Conservation (phyloP, 495 filamentous ascomycete species). For the Neurospora cerealis region DNA sequence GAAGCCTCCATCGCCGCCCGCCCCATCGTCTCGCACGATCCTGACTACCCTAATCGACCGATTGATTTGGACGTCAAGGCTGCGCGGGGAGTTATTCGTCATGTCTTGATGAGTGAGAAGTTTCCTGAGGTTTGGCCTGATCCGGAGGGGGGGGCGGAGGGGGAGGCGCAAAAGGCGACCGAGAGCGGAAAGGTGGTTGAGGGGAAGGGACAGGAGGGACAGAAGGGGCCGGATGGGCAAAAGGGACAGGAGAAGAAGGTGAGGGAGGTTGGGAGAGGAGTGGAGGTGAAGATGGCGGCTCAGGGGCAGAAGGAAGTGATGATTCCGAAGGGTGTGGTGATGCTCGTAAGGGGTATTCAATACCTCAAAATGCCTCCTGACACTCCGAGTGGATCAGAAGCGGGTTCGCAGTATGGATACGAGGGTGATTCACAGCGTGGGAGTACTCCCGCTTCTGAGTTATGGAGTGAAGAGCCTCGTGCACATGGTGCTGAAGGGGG, state of each 20-base stretch:
- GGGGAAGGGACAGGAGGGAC: neutral
- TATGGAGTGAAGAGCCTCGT: neutral
- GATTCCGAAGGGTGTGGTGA: no score
- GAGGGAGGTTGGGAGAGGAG: no score
- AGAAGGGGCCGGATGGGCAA: no score
- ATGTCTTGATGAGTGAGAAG: neutral
- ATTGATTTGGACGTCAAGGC: neutral
- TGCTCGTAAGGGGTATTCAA: neutral
- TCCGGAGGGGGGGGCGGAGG: neutral
- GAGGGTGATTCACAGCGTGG: neutral
- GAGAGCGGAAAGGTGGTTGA: neutral
- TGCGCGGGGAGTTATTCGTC: neutral
- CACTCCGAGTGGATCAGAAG: neutral
- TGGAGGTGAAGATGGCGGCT: neutral
- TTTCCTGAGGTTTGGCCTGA: neutral
- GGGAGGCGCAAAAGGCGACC: neutral
- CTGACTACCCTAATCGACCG: neutral
- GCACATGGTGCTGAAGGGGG: neutral
- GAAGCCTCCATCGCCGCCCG: neutral
- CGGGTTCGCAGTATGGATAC: neutral
- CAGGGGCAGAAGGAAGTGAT: neutral
- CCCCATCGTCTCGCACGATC: neutral
- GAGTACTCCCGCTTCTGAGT: neutral
- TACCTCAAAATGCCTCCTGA: neutral
- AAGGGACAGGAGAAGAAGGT: no score